Evolutionary conservation across 192 early-diverging fungal species (phyloP), one percentile per base, ranked within the genome.

Genomic region (Rhizophlyctis rosea): DNA sequence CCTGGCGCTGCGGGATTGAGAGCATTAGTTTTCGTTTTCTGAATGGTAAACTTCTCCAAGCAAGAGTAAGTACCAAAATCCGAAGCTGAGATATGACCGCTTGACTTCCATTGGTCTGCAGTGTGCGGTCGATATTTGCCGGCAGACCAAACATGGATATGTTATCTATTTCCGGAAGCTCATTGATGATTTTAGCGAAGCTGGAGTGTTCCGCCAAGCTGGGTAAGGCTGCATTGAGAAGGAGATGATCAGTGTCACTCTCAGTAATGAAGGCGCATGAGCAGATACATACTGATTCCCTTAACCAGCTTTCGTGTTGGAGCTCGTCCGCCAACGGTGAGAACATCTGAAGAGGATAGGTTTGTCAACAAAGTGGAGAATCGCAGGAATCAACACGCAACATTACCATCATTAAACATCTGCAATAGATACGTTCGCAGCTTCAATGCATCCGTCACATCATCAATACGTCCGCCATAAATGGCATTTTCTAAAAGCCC

Each of bases 391-490:
- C 39, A 18, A 7, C 39, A 44, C 7, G 39, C 7, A 44, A 44
- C 39, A 50, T 64, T 57, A 79, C 79, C 82, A 62, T 84, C 73
- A 67, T 80, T 81, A 68, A 85, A 84, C 54, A 66, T 73, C 57
- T 73, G 50, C n/a, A 54, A 31, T 16, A 85, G 64, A 54, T 79
- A 84, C 0, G 64, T 69, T 25, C 62, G 50, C 28, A 85, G 65
- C 61, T 84, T 83, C 11, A 65, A 27, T 3, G 64, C 73, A 61
- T 85, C 83, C 11, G 75, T 55, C 7, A 49, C 16, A 61, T 81
- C 83, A 59, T 85, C 83, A 28, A 85, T 74, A 25, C 77, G 48
- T 16, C 83, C 83, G n/a, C 83, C 83, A 58, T 85, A 85, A 36
- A 85, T 80, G 7, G 82, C 82, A 52, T 80, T 75, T 55, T 83